Percentiles rank a stretch among this genome's conserved stretches.
Evolutionary conservation across 192 early-diverging fungal species (phyloP).

Genomic region (Linnemannia zychae): DNA sequence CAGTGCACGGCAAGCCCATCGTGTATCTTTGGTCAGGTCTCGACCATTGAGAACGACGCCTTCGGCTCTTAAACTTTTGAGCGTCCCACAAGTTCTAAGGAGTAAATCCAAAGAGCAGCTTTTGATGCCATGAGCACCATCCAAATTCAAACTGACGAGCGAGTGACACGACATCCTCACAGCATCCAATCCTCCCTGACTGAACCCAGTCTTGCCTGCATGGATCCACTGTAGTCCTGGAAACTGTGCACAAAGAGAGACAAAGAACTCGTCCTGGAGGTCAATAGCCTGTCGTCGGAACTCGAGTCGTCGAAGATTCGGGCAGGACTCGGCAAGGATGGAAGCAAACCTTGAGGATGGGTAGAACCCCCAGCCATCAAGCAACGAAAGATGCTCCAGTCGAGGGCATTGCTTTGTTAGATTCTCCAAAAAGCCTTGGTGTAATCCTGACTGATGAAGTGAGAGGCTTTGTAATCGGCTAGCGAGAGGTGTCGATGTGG

Average conservation of each 20-base stretch:
- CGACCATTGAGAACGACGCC: conserved; percentile 49
- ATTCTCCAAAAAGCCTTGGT: conserved; percentile 44
- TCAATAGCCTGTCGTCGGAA: conserved; percentile 40
- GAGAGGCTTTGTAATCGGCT: conserved; percentile 22
- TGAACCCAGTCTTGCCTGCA: conserved; percentile 47
- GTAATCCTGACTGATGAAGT: conserved; percentile 33
- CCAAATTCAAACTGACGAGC: conserved; percentile 41
- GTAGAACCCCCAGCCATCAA: conserved; percentile 49
- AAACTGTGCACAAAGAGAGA: conserved; percentile 26
- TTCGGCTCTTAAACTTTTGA: conserved; percentile 20
- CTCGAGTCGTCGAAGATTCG: conserved; percentile 26
- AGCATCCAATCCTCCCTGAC: conserved; percentile 20
- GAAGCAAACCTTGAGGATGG: conserved; percentile 32
- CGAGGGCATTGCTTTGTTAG: conserved; percentile 27
- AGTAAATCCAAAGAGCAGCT: conserved; percentile 20
- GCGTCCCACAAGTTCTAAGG: conserved; percentile 10
- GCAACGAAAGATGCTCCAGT: conserved; percentile 39
- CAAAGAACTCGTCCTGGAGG: conserved; percentile 53
- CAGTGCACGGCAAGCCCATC: conserved; percentile 30
- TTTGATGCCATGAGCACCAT: conserved; percentile 45
- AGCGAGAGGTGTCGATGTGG: background rate
- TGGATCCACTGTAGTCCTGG: conserved; percentile 42
- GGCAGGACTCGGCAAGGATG: conserved; percentile 22
- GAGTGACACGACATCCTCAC: conserved; percentile 12
- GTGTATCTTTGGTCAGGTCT: conserved; percentile 10